Percentiles rank a stretch among this genome's conserved stretches.
phyloP scores from a whole-genome alignment of 176 grass and related monocot genomes.

The Cenchrus fungigraminus region DNA sequence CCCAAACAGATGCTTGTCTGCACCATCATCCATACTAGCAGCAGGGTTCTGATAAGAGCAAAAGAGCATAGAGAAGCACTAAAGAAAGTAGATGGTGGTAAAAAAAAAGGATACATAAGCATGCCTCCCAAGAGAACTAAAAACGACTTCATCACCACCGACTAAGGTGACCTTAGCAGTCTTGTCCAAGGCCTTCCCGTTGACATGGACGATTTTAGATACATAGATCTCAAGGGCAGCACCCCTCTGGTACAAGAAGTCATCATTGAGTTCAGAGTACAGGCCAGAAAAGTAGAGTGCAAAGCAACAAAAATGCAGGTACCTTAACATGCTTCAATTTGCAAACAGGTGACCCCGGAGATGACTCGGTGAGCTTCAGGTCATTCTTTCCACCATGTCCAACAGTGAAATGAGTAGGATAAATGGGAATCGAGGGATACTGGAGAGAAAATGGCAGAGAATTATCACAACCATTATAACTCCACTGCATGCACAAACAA shows the following conservation, averaged over 20 bases:
- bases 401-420: constrained; percentile 71
- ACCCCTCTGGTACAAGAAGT: constrained; percentile 41
- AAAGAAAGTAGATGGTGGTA: constrained; percentile 13
- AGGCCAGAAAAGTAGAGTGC: constrained; percentile 14
- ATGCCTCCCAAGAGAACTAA: constrained; percentile 70
- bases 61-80: constrained; percentile 21
- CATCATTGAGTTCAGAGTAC: constrained; percentile 19
- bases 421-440: constrained; percentile 79
- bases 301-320: constrained; percentile 34
- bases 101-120: constrained; percentile 83
- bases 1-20: constrained; percentile 21
- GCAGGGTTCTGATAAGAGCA: neutral
- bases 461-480: constrained; percentile 5
- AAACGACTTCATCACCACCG: constrained; percentile 93
- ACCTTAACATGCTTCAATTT: constrained; percentile 87
- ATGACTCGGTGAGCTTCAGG: constrained; percentile 68
- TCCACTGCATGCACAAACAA: constrained; percentile 5
- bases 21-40: neutral
- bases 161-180: constrained; percentile 64
- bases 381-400: constrained; percentile 82
- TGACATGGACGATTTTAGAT: constrained; percentile 82
- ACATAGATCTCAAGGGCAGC: constrained; percentile 69
- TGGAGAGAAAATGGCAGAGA: constrained; percentile 39
- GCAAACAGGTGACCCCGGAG: constrained; percentile 65
- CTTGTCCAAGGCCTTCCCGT: constrained; percentile 89